Conservation (phyloP, 148 eudicot species). For the Fagopyrum homotropicum region DNA sequence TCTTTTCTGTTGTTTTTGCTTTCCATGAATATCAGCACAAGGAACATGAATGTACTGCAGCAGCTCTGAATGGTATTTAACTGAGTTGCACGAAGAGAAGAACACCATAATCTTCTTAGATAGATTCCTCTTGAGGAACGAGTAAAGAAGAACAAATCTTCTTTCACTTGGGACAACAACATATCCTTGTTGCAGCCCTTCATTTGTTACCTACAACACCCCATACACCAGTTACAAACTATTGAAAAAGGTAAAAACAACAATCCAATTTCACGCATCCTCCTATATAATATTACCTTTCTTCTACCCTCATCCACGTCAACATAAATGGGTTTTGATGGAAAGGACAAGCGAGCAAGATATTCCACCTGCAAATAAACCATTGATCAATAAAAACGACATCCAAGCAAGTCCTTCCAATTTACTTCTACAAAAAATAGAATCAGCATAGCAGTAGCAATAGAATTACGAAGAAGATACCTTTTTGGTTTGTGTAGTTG, state of each 20-base stretch:
- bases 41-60: constrained; percentile 58
- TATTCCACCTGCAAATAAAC: constrained; percentile 59
- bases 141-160: constrained; percentile 73
- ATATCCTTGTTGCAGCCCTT: constrained; percentile 91
- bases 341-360: constrained; percentile 87
- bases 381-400: not conserved
- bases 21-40: constrained; percentile 81
- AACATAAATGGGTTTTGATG: constrained; percentile 55
- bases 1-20: constrained; percentile 85
- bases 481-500: constrained; percentile 97
- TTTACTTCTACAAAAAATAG: not conserved
- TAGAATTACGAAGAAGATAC: constrained; percentile 21
- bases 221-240: not conserved
- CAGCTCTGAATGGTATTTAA: constrained; percentile 77
- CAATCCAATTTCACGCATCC: not conserved
- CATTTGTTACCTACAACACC: constrained; percentile 67
- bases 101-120: constrained; percentile 91
- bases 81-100: constrained; percentile 90
- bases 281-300: constrained; percentile 35
- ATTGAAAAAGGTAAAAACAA: constrained; percentile 7
- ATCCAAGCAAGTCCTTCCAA: not conserved
- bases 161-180: constrained; percentile 73
- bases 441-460: not conserved
- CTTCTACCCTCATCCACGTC: constrained; percentile 84
- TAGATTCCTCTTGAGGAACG: constrained; percentile 67